A percentile compares a stretch with the other conserved stretches of the same genome.
Conservation (phyloP, 768 basidiomycete genomes). For the Tulasnella sp. region DNA sequence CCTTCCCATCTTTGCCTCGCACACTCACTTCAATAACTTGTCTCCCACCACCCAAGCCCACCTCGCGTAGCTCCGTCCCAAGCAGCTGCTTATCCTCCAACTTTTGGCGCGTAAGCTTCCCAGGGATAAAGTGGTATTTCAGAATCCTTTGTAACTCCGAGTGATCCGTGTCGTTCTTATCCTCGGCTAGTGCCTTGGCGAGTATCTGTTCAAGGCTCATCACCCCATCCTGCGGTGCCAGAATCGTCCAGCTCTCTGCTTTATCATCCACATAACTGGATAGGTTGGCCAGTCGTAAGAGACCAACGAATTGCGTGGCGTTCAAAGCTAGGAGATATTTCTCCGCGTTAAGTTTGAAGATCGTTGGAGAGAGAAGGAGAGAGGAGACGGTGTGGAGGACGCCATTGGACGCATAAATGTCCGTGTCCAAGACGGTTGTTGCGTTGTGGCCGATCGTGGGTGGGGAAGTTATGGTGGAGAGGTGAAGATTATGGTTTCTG, state of each 20-base stretch:
- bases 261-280: conserved; percentile 29
- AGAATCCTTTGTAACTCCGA: conserved; percentile 61
- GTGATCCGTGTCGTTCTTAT: conserved; percentile 37
- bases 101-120: conserved; percentile 58
- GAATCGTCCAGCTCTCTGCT: conserved; percentile 46
- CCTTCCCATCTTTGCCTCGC: conserved; percentile 20
- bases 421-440: conserved; percentile 46
- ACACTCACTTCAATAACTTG: conserved; percentile 66
- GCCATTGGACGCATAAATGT: conserved; percentile 90
- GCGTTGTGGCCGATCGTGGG: conserved; percentile 35
- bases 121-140: conserved; percentile 86
- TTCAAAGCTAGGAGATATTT: conserved; percentile 89
- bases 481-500: conserved; percentile 25
- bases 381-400: conserved; percentile 83
- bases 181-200: conserved; percentile 28
- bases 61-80: conserved; percentile 64
- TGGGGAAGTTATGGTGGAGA: conserved; percentile 18
- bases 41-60: conserved; percentile 52
- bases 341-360: conserved; percentile 79
- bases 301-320: conserved; percentile 79
- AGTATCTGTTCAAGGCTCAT: conserved; percentile 28
- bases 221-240: conserved; percentile 85
- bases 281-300: conserved; percentile 76
- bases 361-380: conserved; percentile 64
- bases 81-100: conserved; percentile 64